Evolutionary conservation across 208 protist genomes (phyloP).

Genomic region (Leishmania tarentolae): DNA sequence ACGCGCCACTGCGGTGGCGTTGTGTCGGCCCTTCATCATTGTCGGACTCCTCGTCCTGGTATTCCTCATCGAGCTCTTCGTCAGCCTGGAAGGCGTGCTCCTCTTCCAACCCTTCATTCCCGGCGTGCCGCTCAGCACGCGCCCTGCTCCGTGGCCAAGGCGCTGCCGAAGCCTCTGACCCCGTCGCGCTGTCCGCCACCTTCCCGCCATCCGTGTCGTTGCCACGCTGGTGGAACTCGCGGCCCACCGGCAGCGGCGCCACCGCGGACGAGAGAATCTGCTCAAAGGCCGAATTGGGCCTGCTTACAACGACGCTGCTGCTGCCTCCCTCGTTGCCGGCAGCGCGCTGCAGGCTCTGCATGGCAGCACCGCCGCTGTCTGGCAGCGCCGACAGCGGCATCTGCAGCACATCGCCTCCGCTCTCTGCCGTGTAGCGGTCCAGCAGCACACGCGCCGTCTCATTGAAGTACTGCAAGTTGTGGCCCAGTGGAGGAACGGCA

Average conservation of each 20-base stretch:
- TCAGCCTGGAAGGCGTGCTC: constrained; percentile 13
- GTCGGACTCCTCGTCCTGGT: constrained; percentile 20
- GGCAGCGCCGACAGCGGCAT: background rate
- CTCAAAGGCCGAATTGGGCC: constrained; percentile 42
- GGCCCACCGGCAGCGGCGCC: constrained; percentile 28
- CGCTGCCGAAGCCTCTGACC: background rate
- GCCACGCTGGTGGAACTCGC: constrained; percentile 46
- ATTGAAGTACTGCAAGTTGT: constrained; percentile 35
- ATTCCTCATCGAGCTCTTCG: constrained; percentile 9
- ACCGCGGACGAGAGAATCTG: constrained; percentile 46
- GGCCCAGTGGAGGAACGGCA: constrained; percentile 2
- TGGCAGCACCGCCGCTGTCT: background rate
- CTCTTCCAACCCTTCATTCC: background rate
- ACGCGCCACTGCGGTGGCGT: background rate
- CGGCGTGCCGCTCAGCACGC: background rate
- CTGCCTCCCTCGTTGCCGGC: background rate
- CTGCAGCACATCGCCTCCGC: background rate
- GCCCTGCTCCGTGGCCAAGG: background rate
- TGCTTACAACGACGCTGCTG: background rate
- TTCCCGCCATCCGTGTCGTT: background rate
- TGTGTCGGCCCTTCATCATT: constrained; percentile 29
- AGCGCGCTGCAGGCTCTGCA: background rate
- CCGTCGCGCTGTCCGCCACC: background rate
- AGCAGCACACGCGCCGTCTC: constrained; percentile 41
- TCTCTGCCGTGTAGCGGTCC: constrained; percentile 32